Base-by-base conservation (phyloP, 805 yeast species). In the Hanseniaspora singularis region DNA sequence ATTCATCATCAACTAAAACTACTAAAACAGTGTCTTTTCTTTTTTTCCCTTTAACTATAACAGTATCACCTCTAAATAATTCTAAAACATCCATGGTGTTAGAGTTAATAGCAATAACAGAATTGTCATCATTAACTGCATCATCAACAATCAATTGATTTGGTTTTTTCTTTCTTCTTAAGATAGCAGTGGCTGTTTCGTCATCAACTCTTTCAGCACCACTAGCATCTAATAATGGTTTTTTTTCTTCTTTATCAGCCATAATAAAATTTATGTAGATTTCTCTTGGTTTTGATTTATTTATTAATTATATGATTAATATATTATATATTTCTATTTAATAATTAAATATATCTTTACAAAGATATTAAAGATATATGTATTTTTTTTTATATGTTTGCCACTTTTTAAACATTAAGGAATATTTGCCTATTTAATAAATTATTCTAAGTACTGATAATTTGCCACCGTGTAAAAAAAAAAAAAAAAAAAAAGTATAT, bases 11-110 rank as follows among this genome's bases (percentile, higher is more conserved):
- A 31, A 94, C 87, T 56, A 92, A 72, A 30, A 89, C 99, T 64
- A 92, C 85, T 64, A 92, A 73, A 14, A 92, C 97, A 20, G 99
- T 92, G 61, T 92, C 98, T 64, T 82, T 88, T 70, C 98, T 79
- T 77, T 86, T 92, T 72, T 92, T 92, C 59, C 99, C 99, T 69
- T 88, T 89, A 55, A 92, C 95, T 51, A 87, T 71, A 18, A 92
- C 97, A 30, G 97, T 92, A 62, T 92, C 99, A 57, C 99, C 99
- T 53, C 97, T 79, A 76, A 92, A 92, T 63, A 92, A 73, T 65
- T 92, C 95, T 51, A 92, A 72, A 58, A 81, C 72, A 61, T 92
- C 98, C 94, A 92, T 85, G 15, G 97, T 92, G 64, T 81, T 81
- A 15, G 95, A 83, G 30, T 94, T 81, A 81, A 92, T 84, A 43